These are phyloP conservation scores for Russula sp. DNA, from an alignment of 768 basidiomycete species.

Conservation along the genomic window DNA sequence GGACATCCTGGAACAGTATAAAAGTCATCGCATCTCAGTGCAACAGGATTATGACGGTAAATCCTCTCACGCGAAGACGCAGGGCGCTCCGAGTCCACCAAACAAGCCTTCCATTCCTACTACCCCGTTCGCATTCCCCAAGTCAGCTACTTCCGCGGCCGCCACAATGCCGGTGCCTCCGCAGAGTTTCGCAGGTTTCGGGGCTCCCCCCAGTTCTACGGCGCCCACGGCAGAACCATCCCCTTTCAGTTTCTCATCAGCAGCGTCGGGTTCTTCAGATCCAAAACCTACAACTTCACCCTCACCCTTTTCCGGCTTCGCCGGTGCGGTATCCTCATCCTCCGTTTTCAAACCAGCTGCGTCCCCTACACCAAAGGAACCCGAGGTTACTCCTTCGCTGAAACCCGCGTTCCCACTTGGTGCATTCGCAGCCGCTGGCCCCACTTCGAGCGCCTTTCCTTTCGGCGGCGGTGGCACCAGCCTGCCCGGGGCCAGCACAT, in stretches of 20 bases:
- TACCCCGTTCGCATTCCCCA: background rate
- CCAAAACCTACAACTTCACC: background rate
- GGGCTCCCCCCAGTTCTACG: conserved; percentile 26
- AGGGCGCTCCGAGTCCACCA: background rate
- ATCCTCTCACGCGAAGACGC: conserved; percentile 9
- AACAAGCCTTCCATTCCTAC: background rate
- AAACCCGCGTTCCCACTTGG: conserved; percentile 19
- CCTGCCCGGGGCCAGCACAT: background rate
- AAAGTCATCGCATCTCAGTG: conserved; percentile 43
- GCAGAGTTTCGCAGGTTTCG: conserved; percentile 32
- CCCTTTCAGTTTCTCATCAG: conserved; percentile 14
- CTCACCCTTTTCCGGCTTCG: background rate
- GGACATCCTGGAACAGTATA: conserved; percentile 52
- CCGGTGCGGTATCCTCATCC: background rate
- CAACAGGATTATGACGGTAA: conserved; percentile 48
- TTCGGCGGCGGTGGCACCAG: conserved; percentile 5
- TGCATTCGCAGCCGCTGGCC: background rate
- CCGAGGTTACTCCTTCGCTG: background rate
- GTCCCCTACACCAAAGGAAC: background rate
- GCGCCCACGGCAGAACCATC: conserved; percentile 16
- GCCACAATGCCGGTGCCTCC: conserved; percentile 35
- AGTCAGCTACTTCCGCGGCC: conserved; percentile 7
- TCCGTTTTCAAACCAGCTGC: conserved; percentile 1
- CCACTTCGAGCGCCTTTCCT: background rate
- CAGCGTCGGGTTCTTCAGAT: conserved; percentile 4